phyloP scores from a whole-genome alignment of 2,329 filamentous ascomycete genomes.

The Cladophialophora chaetospira region DNA sequence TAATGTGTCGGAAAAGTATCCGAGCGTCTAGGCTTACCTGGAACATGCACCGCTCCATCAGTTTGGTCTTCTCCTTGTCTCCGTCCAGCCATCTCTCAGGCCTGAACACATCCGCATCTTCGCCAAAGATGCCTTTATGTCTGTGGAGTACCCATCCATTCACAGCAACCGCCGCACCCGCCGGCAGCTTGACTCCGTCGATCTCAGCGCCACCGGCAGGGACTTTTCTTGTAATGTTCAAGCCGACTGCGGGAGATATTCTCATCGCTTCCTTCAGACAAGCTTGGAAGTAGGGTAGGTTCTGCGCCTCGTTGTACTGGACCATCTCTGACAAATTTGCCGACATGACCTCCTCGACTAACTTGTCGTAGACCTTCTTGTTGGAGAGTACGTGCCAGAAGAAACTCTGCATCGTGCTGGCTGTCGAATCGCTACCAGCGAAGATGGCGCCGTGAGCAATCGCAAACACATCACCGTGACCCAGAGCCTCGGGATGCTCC shows the following conservation, averaged over 20 bases:
- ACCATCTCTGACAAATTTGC: conserved; percentile 30
- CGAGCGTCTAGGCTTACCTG: conserved; percentile 45
- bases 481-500: conserved; percentile 52
- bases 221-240: conserved; percentile 36
- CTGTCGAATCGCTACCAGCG: conserved; percentile 61
- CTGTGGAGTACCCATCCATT: conserved; percentile 47
- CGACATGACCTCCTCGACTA: conserved; percentile 45
- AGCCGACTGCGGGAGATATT: conserved; percentile 32
- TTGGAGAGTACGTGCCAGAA: conserved; percentile 55
- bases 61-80: conserved; percentile 37
- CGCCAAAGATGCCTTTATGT: conserved; percentile 44
- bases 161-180: conserved; percentile 25
- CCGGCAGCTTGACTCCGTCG: conserved; percentile 27
- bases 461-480: conserved; percentile 58
- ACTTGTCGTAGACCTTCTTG: conserved; percentile 50
- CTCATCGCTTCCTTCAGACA: conserved; percentile 34
- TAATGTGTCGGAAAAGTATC: too few species aligned
- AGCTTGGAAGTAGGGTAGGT: conserved; percentile 30
- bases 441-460: conserved; percentile 57
- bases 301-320: conserved; percentile 28
- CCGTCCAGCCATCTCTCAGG: conserved; percentile 50
- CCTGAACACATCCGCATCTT: conserved; percentile 43
- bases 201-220: conserved; percentile 29
- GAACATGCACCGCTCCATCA: conserved; percentile 60
- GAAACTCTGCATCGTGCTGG: conserved; percentile 61